Percentiles rank a stretch among this genome's conserved stretches.
phyloP scores from a whole-genome alignment of 108 stramenopile genomes.

The Nannochloropsis granulata region DNA sequence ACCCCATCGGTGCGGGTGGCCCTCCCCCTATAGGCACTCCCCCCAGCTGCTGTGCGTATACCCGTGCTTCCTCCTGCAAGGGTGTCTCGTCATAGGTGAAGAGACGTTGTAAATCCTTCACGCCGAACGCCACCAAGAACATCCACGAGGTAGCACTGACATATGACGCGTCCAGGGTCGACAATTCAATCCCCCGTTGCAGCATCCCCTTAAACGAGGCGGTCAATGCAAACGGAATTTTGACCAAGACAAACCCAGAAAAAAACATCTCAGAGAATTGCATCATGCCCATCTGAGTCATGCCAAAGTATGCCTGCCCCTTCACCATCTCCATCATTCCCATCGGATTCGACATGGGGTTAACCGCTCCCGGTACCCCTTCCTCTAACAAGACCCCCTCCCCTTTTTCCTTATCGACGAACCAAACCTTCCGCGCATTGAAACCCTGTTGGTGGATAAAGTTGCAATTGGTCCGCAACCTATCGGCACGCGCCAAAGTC shows the following conservation, averaged over 20 bases:
- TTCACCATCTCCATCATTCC: conserved; percentile 52
- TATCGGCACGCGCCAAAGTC: conserved; percentile 15
- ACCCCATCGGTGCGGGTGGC: conserved; percentile 40
- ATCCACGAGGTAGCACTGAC: conserved; percentile 82
- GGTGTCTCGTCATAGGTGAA: conserved; percentile 68
- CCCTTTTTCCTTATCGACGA: conserved; percentile 11
- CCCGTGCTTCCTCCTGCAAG: conserved; percentile 4
- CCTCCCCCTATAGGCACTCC: conserved; percentile 28
- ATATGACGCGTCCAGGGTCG: conserved; percentile 78
- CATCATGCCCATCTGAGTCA: conserved; percentile 99
- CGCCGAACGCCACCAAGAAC: conserved; percentile 91
- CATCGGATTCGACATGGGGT: conserved; percentile 45
- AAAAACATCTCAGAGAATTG: conserved; percentile 90
- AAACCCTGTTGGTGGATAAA: conserved; percentile 17
- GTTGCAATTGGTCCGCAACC: conserved; percentile 29
- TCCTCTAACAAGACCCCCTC: conserved; percentile 22
- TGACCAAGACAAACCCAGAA: conserved; percentile 75
- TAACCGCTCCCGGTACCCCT: conserved; percentile 29
- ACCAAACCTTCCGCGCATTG: conserved; percentile 33
- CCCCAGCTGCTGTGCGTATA: neutral
- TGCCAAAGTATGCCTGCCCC: conserved; percentile 85
- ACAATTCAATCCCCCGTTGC: conserved; percentile 75
- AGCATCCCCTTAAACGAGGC: conserved; percentile 92
- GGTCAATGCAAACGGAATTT: conserved; percentile 87
- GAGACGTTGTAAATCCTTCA: conserved; percentile 70